Base-by-base conservation (phyloP, 768 basidiomycete species). In the Mycena latifolia region DNA sequence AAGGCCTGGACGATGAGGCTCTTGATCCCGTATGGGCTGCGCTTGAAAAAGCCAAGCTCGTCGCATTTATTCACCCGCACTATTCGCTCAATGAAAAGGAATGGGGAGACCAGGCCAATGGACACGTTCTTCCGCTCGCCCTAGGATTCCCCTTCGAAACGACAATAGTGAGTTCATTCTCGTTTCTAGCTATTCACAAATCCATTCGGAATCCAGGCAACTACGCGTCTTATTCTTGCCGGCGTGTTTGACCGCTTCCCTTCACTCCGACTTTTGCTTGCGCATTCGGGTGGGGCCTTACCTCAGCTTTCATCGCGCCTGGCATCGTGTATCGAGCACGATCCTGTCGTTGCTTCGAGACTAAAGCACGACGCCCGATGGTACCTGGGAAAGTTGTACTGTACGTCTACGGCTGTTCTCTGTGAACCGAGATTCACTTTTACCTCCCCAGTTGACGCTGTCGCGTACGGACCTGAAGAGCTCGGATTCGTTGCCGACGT, bases 121-220 rank as follows among this genome's bases (percentile, higher is more conserved):
- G 95, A 0, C 95, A 96, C 69, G 95, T 95, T 41, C 86, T 96
- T 29, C 92, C 94, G 3, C 85, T 96, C 55, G 92, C 93, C 0
- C 83, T 95, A 18, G 94, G 95, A 1, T 96, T 96, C 77, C 94
- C 94, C 3, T 91, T 96, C 72, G 95, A 96, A 79, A 96, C 94
- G 20, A 95, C 95, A 5, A 89, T 88, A 33, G 93, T 94, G 70
- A 75, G 91, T 81, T 45, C 20, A 24, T 20, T 12, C n/a, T 20
- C 5, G n/a, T 18, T 12, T n/a, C n/a, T 50, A 55, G 28, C 18
- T 45, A 58, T 39, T 22, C 27, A 20, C 28, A 11, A 35, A 29
- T 22, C 24, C 57, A 7, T 24, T 33, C 45, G 52, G 31, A 27
- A 14, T 29, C 29, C 65, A 87, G 86, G 92, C 94, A 4, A 86